Base-by-base conservation (phyloP, 2,329 filamentous ascomycete genomes). In the Pyrenochaeta sp. region DNA sequence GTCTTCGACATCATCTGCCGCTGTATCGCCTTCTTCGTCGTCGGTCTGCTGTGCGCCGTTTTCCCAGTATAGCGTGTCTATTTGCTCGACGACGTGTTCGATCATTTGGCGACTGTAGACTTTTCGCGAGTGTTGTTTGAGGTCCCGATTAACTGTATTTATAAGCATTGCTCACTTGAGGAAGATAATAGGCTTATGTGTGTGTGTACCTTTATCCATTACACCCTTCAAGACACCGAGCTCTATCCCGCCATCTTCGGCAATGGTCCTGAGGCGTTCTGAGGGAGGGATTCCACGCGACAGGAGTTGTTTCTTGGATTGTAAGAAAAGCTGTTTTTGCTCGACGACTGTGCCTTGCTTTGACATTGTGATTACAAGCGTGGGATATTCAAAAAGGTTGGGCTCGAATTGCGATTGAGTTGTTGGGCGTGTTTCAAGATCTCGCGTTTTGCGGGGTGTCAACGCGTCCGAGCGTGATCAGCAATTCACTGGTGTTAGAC, bases 1-100 rank as follows among this genome's bases (percentile, higher is more conserved):
- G 17, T 78, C 78, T 33, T 81, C 79, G 4, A 75, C 76, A 12
- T 77, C 75, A 5, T 74, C 74, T 3, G 63, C 61, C 0, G 61
- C 35, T 3, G 50, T 54, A 14, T 68, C 66, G n/a, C 30, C 45
- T 7, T 51, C 55, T 4, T 64, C 64, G 4, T 60, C 53, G 21
- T 64, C 62, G n/a, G 58, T 17, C 7, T 60, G 75, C 18, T 74
- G 75, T 12, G 71, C 78, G 5, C 77, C 81, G 1, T 77, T 76
- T 36, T 78, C 76, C 72, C 82, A 82, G 71, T 91, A 91, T 39
- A 90, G 76, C 42, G 76, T 75, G 73, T 90, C 87, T 36, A 92
- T 86, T 76, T 92, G 89, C 77, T 90, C 88, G 1, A 89, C 88
- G 15, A 91, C 83, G 64, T 90, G 87, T 31, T 88, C 83, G 45